phyloP scores from a whole-genome alignment of 2,329 filamentous ascomycete genomes.

The Graphilbum ipis-grandicollis region DNA sequence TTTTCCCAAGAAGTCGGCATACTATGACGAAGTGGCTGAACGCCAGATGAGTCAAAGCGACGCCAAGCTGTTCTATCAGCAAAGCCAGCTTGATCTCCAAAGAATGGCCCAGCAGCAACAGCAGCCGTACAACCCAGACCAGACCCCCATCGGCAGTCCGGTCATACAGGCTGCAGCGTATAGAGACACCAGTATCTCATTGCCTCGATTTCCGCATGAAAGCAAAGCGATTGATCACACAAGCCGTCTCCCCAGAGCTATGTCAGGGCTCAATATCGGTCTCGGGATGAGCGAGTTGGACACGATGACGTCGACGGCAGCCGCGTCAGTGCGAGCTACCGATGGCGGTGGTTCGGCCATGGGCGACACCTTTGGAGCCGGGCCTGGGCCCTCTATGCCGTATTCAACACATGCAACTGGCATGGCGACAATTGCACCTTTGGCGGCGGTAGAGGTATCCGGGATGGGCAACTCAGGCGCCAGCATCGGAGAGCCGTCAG shows the following conservation, averaged over 20 bases:
- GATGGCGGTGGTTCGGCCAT: background rate
- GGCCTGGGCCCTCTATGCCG: too few species aligned
- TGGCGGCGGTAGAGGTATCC: background rate
- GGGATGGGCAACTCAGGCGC: slow-evolving; percentile 14
- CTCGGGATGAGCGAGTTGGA: background rate
- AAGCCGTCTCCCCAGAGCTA: background rate
- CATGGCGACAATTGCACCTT: too few species aligned
- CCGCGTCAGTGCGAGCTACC: background rate
- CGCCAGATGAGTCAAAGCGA: slow-evolving; percentile 90
- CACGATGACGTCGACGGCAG: background rate
- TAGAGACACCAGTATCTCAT: slow-evolving; percentile 1
- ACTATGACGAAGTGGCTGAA: slow-evolving; percentile 85
- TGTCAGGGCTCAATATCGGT: background rate
- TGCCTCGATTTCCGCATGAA: slow-evolving; percentile 6
- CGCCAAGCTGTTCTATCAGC: slow-evolving; percentile 89
- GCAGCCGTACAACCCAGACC: slow-evolving; percentile 17
- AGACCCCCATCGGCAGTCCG: slow-evolving; percentile 30
- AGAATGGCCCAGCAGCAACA: slow-evolving; percentile 19
- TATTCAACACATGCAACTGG: too few species aligned
- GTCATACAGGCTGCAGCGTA: slow-evolving; percentile 14
- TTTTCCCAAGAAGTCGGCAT: slow-evolving; percentile 56
- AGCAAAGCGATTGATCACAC: slow-evolving; percentile 1
- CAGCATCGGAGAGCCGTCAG: slow-evolving; percentile 32
- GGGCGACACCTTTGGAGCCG: background rate
- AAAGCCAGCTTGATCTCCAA: slow-evolving; percentile 50